Evolutionary conservation across 305 asterid species (phyloP), one percentile per base, ranked within the genome.

Genomic region (Monarda citriodora): DNA sequence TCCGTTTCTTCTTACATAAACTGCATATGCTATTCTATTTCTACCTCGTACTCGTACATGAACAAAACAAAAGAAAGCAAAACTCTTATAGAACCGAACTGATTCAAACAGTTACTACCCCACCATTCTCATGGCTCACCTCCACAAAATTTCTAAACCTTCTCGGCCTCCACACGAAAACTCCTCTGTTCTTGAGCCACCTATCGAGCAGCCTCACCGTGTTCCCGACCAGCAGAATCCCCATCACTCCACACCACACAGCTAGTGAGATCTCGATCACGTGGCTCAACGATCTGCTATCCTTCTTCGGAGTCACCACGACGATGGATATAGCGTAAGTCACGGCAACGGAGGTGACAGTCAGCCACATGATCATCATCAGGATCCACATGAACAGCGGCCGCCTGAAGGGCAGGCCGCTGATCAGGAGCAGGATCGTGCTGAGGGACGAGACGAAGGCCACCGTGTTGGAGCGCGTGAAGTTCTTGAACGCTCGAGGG

Each of bases 291-390:
- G 78, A 63, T 22, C 21, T 12, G 21, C 21, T 36, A 4, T 70
- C 52, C 51, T 67, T 52, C 22, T 22, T 31, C 0, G 94, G 87
- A 4, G 87, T 78, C 32, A 72, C 66, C 5, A 69, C 82, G 11
- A 49, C 52, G 21, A 76, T 65, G 2, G 84, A 58, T 53, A 82
- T 59, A 3, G 78, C 83, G 22, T 72, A 86, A 10, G 95, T 78
- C 7, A 56, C 64, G 12, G 86, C 88, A 1, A 64, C 61, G 5
- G 84, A 72, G 1, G 88, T 76, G 12, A 86, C 49, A 5, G 88
- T 74, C 34, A 82, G 38, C 88, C 90, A 86, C 90, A 82, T 85
- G 13, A 74, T 72, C 17, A 82, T 67, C 82, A 82, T 80, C 69
- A 85, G 55, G 21, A 50, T n/a, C 90, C 90, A 85, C 82, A 74